These are phyloP conservation scores for Salix udensis DNA, from an alignment of 345 rosid genomes.

Conservation along the genomic window DNA sequence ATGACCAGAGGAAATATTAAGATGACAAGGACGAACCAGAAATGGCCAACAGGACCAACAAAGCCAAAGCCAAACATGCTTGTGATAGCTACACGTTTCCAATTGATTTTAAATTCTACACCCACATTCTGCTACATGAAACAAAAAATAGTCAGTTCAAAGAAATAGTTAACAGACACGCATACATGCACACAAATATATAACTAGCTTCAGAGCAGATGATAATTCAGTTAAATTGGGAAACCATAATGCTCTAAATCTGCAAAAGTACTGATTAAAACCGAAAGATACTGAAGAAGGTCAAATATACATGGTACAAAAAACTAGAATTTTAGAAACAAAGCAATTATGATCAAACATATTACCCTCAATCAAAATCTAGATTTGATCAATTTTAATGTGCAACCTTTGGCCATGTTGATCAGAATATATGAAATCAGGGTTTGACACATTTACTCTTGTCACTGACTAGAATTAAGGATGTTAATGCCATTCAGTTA, in stretches of 20 bases:
- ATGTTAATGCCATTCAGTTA: not conserved
- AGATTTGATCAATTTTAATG: not conserved
- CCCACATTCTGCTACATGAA: constrained; percentile 48
- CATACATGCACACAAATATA: not conserved
- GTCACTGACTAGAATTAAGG: not conserved
- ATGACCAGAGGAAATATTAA: not conserved
- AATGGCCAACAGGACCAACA: constrained; percentile 87
- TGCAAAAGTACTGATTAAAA: not conserved
- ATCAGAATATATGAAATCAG: not conserved
- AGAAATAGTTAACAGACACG: not conserved
- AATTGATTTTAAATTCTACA: constrained; percentile 48
- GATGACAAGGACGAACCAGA: constrained; percentile 49
- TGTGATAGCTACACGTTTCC: constrained; percentile 75
- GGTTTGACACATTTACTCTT: not conserved
- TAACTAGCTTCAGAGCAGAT: not conserved
- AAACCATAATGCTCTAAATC: not conserved
- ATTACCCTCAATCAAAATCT: not conserved
- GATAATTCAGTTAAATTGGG: not conserved
- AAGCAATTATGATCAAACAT: not conserved
- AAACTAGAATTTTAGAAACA: not conserved
- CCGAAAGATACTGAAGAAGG: not conserved
- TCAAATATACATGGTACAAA: not conserved
- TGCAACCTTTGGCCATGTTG: not conserved
- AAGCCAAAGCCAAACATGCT: constrained; percentile 76
- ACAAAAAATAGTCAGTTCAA: not conserved